Evolutionary conservation across 805 yeast species (phyloP).

Genomic region (Hanseniaspora meyeri): DNA sequence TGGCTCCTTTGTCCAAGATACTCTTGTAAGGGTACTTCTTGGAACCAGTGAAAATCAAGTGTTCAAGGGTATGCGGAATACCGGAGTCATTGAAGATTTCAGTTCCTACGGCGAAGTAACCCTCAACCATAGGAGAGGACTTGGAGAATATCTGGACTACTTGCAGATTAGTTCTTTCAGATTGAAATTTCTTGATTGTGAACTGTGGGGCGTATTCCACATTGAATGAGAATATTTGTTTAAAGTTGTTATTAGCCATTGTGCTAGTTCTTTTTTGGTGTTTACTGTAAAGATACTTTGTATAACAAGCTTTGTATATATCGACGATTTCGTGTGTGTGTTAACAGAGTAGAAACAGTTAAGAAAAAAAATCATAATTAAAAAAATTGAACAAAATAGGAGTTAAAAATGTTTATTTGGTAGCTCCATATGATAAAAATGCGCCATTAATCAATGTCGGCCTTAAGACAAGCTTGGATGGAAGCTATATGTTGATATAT

Average conservation of each 20-base stretch:
- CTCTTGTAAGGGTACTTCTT: slow-evolving; percentile 84
- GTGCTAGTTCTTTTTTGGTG: neutral
- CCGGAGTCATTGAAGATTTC: slow-evolving; percentile 82
- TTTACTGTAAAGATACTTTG: too few species aligned
- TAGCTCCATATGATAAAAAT: too few species aligned
- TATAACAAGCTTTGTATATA: too few species aligned
- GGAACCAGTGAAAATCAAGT: slow-evolving; percentile 89
- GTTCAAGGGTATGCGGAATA: slow-evolving; percentile 91
- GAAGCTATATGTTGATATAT: too few species aligned
- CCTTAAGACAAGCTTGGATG: too few species aligned
- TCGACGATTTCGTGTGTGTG: neutral
- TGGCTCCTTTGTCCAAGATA: slow-evolving; percentile 72
- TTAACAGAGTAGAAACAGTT: too few species aligned
- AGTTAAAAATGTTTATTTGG: neutral
- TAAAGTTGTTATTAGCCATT: slow-evolving; percentile 22
- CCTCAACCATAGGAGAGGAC: slow-evolving; percentile 78
- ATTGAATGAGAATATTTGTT: slow-evolving; percentile 39
- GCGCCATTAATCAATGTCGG: neutral
- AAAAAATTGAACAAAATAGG: neutral
- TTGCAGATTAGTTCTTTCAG: slow-evolving; percentile 71
- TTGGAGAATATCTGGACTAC: slow-evolving; percentile 56
- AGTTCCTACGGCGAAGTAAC: slow-evolving; percentile 92
- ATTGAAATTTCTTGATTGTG: slow-evolving; percentile 59
- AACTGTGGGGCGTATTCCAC: slow-evolving; percentile 64
- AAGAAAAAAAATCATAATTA: too few species aligned